Conservation (phyloP, 2,329 filamentous ascomycete genomes). For the Xylariaceae sp. region DNA sequence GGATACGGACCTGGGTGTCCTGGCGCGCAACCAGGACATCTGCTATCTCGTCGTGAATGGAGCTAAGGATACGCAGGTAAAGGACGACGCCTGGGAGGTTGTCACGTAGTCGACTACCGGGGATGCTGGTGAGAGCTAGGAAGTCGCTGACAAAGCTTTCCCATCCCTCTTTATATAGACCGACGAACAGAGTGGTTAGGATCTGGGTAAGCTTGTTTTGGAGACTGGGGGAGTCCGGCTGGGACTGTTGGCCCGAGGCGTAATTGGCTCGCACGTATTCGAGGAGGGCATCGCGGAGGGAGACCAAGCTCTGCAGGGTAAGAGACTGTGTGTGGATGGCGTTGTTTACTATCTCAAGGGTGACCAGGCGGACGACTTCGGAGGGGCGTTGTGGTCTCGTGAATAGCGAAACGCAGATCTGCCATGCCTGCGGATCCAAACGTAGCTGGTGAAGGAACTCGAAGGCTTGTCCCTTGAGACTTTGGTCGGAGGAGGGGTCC, state of each 20-base stretch:
- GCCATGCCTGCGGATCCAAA: slow-evolving; percentile 79
- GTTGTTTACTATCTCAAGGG: slow-evolving; percentile 89
- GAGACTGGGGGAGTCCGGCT: slow-evolving; percentile 66
- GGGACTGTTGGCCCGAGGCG: slow-evolving; percentile 49
- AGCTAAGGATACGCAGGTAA: slow-evolving; percentile 81
- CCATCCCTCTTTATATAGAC: slow-evolving; percentile 82
- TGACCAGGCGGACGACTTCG: slow-evolving; percentile 82
- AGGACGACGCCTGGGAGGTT: slow-evolving; percentile 74
- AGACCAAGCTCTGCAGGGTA: slow-evolving; percentile 63
- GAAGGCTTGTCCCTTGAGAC: slow-evolving; percentile 75
- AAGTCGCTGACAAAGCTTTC: slow-evolving; percentile 88
- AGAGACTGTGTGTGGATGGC: slow-evolving; percentile 76
- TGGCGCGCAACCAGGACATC: slow-evolving; percentile 81
- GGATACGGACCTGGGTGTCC: slow-evolving; percentile 72
- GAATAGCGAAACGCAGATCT: slow-evolving; percentile 82
- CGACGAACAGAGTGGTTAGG: slow-evolving; percentile 86
- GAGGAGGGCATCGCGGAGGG: slow-evolving; percentile 76
- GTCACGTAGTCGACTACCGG: slow-evolving; percentile 55
- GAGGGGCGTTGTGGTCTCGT: slow-evolving; percentile 67
- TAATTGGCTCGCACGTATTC: slow-evolving; percentile 76
- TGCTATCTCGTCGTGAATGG: slow-evolving; percentile 95
- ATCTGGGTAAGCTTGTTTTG: slow-evolving; percentile 98
- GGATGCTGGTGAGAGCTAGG: slow-evolving; percentile 62
- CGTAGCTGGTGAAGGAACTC: slow-evolving; percentile 75
- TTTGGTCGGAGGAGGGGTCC: slow-evolving; percentile 69